Percentiles rank a stretch among this genome's conserved stretches.
phyloP scores from a whole-genome alignment of 345 rosid genomes.

The Ricinus communis region DNA sequence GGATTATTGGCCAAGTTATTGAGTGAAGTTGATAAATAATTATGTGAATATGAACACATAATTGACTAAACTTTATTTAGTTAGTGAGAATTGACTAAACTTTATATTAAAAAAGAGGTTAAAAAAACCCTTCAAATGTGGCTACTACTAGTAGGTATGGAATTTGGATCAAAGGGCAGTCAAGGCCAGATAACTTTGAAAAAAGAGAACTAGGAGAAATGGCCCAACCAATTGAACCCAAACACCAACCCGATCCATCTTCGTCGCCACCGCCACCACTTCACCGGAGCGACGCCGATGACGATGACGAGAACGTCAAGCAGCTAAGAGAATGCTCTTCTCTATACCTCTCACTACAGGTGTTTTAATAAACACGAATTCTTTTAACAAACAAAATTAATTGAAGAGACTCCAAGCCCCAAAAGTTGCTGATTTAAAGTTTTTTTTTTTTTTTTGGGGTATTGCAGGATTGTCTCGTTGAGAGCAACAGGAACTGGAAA shows the following conservation, averaged over 20 bases:
- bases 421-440: background rate
- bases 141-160: too few relatives aligned
- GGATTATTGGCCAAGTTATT: too few relatives aligned
- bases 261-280: constrained; percentile 22
- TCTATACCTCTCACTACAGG: constrained; percentile 74
- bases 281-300: constrained; percentile 72
- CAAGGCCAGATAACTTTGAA: too few relatives aligned
- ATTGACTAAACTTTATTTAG: too few relatives aligned
- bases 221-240: background rate
- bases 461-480: constrained; percentile 74
- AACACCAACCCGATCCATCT: background rate
- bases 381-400: background rate
- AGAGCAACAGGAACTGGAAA: constrained; percentile 76
- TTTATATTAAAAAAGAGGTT: too few relatives aligned
- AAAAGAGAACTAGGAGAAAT: too few relatives aligned
- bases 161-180: too few relatives aligned
- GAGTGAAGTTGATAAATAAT: too few relatives aligned
- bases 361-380: background rate
- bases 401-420: constrained; percentile 9
- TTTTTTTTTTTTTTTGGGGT: background rate
- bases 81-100: too few relatives aligned
- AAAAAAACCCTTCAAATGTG: too few relatives aligned
- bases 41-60: too few relatives aligned
- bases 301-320: constrained; percentile 84
- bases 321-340: constrained; percentile 82